Percentiles rank a stretch among this genome's conserved stretches.
phyloP scores from a whole-genome alignment of 139 green algal species.

The Yamagishiella unicocca region DNA sequence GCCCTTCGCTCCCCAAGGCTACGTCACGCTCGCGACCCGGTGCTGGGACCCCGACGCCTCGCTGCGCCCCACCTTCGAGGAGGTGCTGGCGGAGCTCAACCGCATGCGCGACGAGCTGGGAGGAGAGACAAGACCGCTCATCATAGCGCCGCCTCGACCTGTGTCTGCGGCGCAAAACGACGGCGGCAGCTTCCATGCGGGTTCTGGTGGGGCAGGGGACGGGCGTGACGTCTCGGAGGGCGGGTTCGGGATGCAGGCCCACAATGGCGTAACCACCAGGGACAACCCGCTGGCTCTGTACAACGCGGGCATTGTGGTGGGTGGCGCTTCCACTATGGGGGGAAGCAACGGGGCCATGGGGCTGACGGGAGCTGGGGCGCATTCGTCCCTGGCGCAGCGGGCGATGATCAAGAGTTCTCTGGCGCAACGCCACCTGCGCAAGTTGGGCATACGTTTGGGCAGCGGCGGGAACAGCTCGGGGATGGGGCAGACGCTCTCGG shows the following conservation, averaged over 20 bases:
- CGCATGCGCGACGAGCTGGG: constrained; percentile 38
- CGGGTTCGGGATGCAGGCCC: not conserved
- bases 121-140: constrained; percentile 21
- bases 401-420: constrained; percentile 13
- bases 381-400: not conserved
- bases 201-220: too few species aligned
- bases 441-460: constrained; percentile 10
- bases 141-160: constrained; percentile 7
- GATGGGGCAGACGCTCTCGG: not conserved
- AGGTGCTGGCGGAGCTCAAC: constrained; percentile 44
- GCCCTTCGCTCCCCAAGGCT: constrained; percentile 39
- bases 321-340: not conserved
- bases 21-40: constrained; percentile 25
- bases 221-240: too few species aligned
- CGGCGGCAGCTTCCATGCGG: not conserved
- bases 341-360: not conserved
- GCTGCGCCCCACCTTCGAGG: constrained; percentile 45
- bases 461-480: not conserved
- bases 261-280: not conserved
- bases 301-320: constrained; percentile 29
- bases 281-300: constrained; percentile 15
- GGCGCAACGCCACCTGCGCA: constrained; percentile 11
- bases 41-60: constrained; percentile 56
- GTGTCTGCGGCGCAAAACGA: not conserved
- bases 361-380: not conserved